These are phyloP conservation scores for Ilex aquifolium DNA, from an alignment of 257 asterid genomes.

Conservation along the genomic window DNA sequence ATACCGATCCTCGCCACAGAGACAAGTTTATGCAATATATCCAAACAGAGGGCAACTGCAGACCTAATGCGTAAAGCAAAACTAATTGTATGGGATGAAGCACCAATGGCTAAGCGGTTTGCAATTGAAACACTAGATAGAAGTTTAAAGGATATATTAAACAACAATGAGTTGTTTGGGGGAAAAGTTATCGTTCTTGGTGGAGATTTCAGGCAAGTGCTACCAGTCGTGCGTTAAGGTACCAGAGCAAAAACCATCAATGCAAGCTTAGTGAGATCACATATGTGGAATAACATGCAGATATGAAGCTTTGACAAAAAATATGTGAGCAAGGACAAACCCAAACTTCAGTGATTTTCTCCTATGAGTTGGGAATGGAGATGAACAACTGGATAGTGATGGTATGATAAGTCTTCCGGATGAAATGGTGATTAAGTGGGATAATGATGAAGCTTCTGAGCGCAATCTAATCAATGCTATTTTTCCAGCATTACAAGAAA, in stretches of 20 bases:
- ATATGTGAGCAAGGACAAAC: background rate
- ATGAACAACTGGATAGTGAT: background rate
- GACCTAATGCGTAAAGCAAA: background rate
- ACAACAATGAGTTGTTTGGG: too few relatives aligned
- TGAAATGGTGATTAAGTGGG: background rate
- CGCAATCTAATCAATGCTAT: background rate
- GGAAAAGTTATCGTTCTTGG: too few relatives aligned
- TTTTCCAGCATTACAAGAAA: background rate
- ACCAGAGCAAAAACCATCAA: background rate
- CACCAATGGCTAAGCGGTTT: background rate
- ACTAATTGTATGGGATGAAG: slow-evolving; percentile 11
- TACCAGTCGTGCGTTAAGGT: background rate
- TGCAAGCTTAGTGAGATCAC: background rate
- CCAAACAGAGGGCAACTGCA: background rate
- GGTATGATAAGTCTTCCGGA: background rate
- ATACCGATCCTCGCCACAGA: background rate
- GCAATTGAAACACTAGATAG: background rate
- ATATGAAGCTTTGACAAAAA: background rate
- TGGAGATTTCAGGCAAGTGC: background rate
- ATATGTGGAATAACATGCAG: background rate
- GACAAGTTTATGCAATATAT: background rate
- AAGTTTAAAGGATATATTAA: too few relatives aligned
- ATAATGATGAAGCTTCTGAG: background rate
- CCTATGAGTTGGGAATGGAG: background rate
- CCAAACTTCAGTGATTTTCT: background rate